Base-by-base conservation (phyloP, 441 rosid genomes). In the Melastoma candidum region DNA sequence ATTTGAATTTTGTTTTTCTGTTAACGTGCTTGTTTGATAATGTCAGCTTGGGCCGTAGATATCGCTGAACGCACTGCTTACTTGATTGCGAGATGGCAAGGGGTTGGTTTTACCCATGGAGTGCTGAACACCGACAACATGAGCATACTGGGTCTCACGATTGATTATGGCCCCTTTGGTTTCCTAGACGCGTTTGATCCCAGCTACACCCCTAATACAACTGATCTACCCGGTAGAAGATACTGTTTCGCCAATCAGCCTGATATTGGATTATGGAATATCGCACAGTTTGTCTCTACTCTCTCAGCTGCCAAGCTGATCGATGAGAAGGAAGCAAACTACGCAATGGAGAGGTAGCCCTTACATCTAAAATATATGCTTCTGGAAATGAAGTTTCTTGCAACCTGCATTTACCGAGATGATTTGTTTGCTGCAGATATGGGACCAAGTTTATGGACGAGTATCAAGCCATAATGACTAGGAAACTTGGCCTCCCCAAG, bases 141-240 rank as follows among this genome's bases (percentile, higher is more conserved):
- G 97, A 93, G 97, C 76, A 73, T 93, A 68, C 74, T 89, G 66
- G 99, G 99, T 54, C 90, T 84, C 44, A 89, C 97, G 6, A 89
- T 93, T 48, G 96, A 93, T 74, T 89, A 93, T 69, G 99, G 97
- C 49, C 99, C 99, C 4, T 93, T 93, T 60, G 99, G 99, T 39
- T 93, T 89, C 72, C 71, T 93, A 75, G 99, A 93, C 76, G 97
- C 99, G 44, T 93, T 93, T 72, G 99, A 89, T 71, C 99, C 96
- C 46, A 84, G 90, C 75, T 93, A 58, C 74, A 93, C 97, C 51
- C 97, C 99, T 12, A 93, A 93, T 66, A 89, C 95, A 6, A 88
- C 98, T 2, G 98, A 93, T 81, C 87, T 93, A 73, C 98, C 97
- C 0, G 98, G 98, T 44, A 80, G 95, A 76, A 74, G 98, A 69